Percentiles rank a stretch among this genome's conserved stretches.
Conservation (phyloP, 139 green algal genomes). For the Asterochloris erici region DNA sequence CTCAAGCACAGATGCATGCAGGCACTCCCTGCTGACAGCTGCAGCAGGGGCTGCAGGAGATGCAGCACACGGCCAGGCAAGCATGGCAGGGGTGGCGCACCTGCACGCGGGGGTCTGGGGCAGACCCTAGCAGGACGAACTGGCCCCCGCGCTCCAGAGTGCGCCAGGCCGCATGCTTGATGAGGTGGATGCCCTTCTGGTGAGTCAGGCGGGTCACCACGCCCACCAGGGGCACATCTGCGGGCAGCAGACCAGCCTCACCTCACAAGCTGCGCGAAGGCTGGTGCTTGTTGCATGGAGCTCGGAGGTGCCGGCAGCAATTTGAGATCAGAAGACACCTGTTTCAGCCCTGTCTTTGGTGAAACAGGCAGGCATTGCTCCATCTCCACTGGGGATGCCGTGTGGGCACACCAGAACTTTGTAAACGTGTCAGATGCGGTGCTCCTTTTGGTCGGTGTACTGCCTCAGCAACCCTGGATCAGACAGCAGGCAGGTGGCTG, state of each 20-base stretch:
- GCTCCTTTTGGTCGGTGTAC: too few relatives aligned
- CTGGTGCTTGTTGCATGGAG: background rate
- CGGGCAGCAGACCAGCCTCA: background rate
- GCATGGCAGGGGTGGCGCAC: background rate
- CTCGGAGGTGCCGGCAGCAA: too few relatives aligned
- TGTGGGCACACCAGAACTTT: too few relatives aligned
- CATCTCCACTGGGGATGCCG: too few relatives aligned
- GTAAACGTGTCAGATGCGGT: too few relatives aligned
- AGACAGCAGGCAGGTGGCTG: too few relatives aligned
- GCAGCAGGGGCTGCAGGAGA: too few relatives aligned
- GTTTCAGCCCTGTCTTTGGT: too few relatives aligned
- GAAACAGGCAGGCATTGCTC: too few relatives aligned
- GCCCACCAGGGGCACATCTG: conserved; percentile 70
- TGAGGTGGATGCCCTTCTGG: conserved; percentile 98
- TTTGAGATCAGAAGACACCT: too few relatives aligned
- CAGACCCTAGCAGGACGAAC: conserved; percentile 96
- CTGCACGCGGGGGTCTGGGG: conserved; percentile 26
- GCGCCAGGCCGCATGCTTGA: conserved; percentile 88
- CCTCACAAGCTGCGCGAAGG: background rate
- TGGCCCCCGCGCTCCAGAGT: conserved; percentile 86
- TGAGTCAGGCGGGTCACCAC: conserved; percentile 74
- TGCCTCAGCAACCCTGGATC: too few relatives aligned
- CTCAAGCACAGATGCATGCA: background rate
- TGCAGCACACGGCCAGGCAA: background rate
- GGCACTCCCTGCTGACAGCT: too few relatives aligned